Evolutionary conservation across 2,329 filamentous ascomycete species (phyloP).

Genomic region (Aspergillus awamori): DNA sequence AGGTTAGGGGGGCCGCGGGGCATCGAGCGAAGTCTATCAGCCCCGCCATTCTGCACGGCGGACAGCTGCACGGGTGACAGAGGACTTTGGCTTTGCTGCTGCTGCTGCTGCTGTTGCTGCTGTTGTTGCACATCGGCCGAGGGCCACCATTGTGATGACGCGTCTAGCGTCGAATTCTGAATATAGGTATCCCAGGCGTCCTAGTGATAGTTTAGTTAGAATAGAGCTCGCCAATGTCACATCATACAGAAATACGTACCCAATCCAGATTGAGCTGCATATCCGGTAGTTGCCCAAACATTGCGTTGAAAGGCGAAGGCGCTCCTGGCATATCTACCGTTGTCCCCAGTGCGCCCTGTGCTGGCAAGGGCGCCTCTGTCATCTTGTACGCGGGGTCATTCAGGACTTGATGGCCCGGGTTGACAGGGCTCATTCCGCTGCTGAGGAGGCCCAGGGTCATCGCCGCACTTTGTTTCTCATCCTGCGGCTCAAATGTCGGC

Average conservation of each 20-base stretch:
- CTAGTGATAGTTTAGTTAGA: conserved; percentile 42
- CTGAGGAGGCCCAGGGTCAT: conserved; percentile 73
- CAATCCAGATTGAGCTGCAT: conserved; percentile 63
- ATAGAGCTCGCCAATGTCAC: not conserved
- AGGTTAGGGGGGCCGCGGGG: conserved; percentile 19
- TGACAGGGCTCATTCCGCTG: conserved; percentile 60
- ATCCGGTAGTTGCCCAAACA: conserved; percentile 60
- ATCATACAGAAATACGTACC: conserved; percentile 51
- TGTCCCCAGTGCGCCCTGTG: conserved; percentile 26
- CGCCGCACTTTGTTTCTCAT: conserved; percentile 66
- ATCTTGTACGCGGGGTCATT: conserved; percentile 34
- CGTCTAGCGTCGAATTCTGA: conserved; percentile 57
- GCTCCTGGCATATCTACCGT: conserved; percentile 45
- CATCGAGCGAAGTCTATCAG: conserved; percentile 21
- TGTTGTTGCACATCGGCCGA: conserved; percentile 38
- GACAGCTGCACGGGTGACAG: conserved; percentile 27
- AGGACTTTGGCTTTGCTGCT: conserved; percentile 25
- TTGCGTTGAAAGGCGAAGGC: conserved; percentile 56
- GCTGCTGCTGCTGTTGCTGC: conserved; percentile 18
- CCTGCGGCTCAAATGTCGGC: conserved; percentile 45
- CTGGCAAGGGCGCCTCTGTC: conserved; percentile 32
- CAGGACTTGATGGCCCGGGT: conserved; percentile 34
- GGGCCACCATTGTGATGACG: conserved; percentile 44
- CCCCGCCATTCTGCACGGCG: conserved; percentile 18
- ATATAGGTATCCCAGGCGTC: conserved; percentile 72